Percentiles rank a stretch among this genome's conserved stretches.
These are phyloP conservation scores for barley (Hordeum vulgare) DNA, from an alignment of 176 grass and related monocot genomes.

Conservation along the genomic window DNA sequence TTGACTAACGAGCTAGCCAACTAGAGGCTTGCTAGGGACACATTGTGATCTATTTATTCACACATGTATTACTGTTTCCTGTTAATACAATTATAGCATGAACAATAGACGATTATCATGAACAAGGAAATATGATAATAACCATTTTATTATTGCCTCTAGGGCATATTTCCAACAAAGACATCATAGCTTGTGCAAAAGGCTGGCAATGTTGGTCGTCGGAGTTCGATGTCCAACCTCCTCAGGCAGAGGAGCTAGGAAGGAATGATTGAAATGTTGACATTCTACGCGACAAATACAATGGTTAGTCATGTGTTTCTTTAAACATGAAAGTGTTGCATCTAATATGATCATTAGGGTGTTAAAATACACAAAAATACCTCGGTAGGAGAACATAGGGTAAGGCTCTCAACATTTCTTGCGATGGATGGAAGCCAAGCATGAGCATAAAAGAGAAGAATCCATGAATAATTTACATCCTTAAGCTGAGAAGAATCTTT, in stretches of 20 bases:
- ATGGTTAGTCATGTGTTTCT: background rate
- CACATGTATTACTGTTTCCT: no score
- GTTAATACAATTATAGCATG: no score
- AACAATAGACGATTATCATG: no score
- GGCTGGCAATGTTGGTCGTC: no score
- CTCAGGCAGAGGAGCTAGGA: background rate
- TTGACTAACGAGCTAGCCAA: no score
- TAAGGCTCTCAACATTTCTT: background rate
- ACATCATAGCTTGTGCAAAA: no score
- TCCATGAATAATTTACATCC: background rate
- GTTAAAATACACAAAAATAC: background rate
- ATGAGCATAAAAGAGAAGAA: background rate
- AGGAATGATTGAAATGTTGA: background rate
- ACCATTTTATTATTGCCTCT: no score
- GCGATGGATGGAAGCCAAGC: background rate
- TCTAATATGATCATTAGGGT: background rate
- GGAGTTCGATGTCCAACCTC: no score
- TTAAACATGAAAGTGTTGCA: background rate
- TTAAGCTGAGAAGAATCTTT: background rate
- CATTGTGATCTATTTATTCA: no score
- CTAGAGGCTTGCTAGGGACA: no score
- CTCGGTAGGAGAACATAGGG: background rate
- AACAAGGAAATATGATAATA: no score
- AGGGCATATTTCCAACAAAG: no score
- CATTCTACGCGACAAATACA: background rate